A percentile compares a stretch with the other conserved stretches of the same genome.
Evolutionary conservation across 345 rosid genomes (phyloP).

Genomic region (Corchorus capsularis): DNA sequence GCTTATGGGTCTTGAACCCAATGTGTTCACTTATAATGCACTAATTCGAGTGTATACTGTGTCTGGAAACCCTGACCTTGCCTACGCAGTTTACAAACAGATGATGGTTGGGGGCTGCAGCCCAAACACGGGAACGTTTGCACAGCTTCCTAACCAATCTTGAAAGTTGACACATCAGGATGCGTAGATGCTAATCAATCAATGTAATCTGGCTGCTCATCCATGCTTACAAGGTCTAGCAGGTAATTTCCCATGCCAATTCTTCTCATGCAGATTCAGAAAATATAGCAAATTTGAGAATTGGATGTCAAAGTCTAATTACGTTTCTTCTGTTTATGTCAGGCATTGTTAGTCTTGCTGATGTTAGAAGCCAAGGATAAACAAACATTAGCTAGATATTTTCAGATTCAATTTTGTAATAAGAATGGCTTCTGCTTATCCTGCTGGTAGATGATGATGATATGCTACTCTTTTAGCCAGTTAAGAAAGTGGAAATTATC

Average conservation of each 20-base stretch:
- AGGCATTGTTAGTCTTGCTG: not conserved
- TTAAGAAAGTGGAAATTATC: not conserved
- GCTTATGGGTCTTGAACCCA: conserved; percentile 67
- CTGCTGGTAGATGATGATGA: too few relatives aligned
- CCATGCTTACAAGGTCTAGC: not conserved
- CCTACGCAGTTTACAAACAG: conserved; percentile 71
- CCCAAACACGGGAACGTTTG: conserved; percentile 79
- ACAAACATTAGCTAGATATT: not conserved
- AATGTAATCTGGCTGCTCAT: conserved; percentile 13
- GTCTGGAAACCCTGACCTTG: conserved; percentile 67
- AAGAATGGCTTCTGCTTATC: not conserved
- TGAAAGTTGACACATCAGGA: not conserved
- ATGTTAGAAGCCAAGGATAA: not conserved
- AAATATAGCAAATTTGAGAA: not conserved
- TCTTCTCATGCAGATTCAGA: not conserved
- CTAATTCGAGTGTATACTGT: conserved; percentile 74
- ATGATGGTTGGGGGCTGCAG: conserved; percentile 86
- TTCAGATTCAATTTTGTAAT: too few relatives aligned
- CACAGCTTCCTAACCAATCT: conserved; percentile 72
- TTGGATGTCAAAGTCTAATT: not conserved
- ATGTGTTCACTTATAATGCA: conserved; percentile 83
- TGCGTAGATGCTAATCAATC: not conserved
- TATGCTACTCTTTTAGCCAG: conserved; percentile 1
- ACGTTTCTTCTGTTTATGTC: not conserved
- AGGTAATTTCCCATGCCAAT: conserved; percentile 21